These are phyloP conservation scores for Globisporangium okanoganense DNA, from an alignment of 352 stramenopile species.

Conservation along the genomic window DNA sequence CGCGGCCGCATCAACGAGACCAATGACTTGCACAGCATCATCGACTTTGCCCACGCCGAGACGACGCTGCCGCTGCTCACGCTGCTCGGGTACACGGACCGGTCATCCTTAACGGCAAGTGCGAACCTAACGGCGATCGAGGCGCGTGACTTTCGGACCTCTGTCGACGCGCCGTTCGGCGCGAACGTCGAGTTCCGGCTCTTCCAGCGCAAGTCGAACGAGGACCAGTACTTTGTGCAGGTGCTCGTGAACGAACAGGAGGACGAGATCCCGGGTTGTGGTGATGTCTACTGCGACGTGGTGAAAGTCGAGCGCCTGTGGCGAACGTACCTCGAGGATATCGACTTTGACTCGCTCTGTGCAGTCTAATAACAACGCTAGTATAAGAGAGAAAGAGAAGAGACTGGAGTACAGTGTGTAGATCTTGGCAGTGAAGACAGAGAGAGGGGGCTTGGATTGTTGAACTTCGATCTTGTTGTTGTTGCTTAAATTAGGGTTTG, in stretches of 20 bases:
- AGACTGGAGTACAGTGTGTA: no score
- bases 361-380: neutral
- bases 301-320: constrained; percentile 18
- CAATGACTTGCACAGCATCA: constrained; percentile 33
- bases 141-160: constrained; percentile 49
- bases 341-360: constrained; percentile 12
- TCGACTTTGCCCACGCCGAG: constrained; percentile 73
- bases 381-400: no score
- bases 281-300: constrained; percentile 21
- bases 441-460: no score
- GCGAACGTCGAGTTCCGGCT: constrained; percentile 75
- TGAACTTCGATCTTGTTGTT: no score
- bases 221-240: constrained; percentile 41
- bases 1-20: constrained; percentile 33
- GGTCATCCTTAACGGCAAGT: constrained; percentile 28
- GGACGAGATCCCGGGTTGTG: constrained; percentile 17
- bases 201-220: constrained; percentile 33
- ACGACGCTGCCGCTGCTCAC: constrained; percentile 68
- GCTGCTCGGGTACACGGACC: constrained; percentile 51
- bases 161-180: constrained; percentile 53
- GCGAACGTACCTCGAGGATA: constrained; percentile 17
- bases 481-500: no score
- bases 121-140: constrained; percentile 36
- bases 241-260: constrained; percentile 43
- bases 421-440: no score